Evolutionary conservation across 1,139 yeast species (phyloP), one percentile per base, ranked within the genome.

Genomic region (Yamadazyma triangularis): DNA sequence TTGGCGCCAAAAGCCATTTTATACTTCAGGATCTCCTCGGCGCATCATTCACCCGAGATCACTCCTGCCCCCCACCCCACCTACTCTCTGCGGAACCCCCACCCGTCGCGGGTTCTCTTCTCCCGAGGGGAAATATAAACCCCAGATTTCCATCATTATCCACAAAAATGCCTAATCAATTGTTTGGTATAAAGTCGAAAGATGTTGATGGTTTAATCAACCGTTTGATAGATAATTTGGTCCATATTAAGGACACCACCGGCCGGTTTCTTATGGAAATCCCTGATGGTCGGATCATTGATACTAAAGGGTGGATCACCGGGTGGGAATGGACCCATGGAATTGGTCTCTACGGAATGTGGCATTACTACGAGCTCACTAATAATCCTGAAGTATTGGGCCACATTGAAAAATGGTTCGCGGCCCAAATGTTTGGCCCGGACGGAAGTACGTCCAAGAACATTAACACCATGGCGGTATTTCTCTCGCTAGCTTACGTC

Each of bases 271-370:
- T 57, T 12, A 46, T 58, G 47, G 42, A 47, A n/a, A 46, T 56
- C 16, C 56, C 54, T 9, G 64, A 52, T 29, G 64, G 64, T 2
- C 40, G 60, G 31, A 41, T 53, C 29, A 56, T 56, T 23, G 64
- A 58, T 35, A 56, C 61, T 29, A 58, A 56, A 36, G 59, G 60
- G n/a, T 58, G 64, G 64, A 43, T 46, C 29, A 51, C 56, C 6
- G 61, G 58, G 10, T 58, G 64, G 62, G 62, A 56, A 36, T 56
- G 62, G 62, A 54, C 61, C 16, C 61, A 56, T 30, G 62, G 62
- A 5, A 53, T 58, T 24, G 55, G 56, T 4, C 46, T 50, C 22
- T 55, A 57, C 33, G 64, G 64, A 9, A 50, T 58, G 53, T 58
- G 64, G 63, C 58, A 57, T 29, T 58, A 53, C 39, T 53, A 52